A percentile compares a stretch with the other conserved stretches of the same genome.
Conservation (phyloP, 176 grass and related monocot genomes). For the Aegilops longissima region DNA sequence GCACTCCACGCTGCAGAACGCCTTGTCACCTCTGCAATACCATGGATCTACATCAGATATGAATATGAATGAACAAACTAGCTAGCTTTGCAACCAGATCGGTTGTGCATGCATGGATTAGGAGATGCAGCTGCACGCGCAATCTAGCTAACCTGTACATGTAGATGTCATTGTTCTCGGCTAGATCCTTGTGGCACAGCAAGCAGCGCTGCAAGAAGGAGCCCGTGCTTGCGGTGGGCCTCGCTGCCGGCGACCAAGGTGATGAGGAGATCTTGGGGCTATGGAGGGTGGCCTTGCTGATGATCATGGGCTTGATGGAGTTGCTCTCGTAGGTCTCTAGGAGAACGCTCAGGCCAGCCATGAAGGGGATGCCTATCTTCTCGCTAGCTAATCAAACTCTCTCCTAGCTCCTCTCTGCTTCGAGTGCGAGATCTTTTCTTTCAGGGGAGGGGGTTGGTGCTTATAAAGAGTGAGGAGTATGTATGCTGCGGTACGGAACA, state of each 20-base stretch:
- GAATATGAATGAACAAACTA: not conserved
- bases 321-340: constrained; percentile 41
- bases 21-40: constrained; percentile 45
- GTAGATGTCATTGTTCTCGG: constrained; percentile 55
- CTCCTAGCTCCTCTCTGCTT: not conserved
- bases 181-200: constrained; percentile 49
- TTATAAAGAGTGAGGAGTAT: not conserved
- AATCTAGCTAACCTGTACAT: constrained; percentile 59
- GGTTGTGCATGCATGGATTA: not conserved
- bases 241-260: not conserved
- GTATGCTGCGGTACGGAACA: too few relatives aligned
- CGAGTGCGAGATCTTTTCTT: constrained; percentile 4
- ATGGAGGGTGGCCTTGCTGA: constrained; percentile 48
- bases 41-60: not conserved
- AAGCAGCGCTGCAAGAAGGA: constrained; percentile 65
- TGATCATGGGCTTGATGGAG: constrained; percentile 15
- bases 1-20: constrained; percentile 70
- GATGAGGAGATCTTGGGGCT: constrained; percentile 1
- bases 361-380: not conserved
- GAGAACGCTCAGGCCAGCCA: constrained; percentile 60
- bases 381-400: not conserved
- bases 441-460: not conserved
- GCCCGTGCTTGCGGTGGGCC: not conserved
- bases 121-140: not conserved
- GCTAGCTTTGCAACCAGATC: not conserved